These are phyloP conservation scores for Pythium coloratum DNA, from an alignment of 352 stramenopile species.

Conservation along the genomic window DNA sequence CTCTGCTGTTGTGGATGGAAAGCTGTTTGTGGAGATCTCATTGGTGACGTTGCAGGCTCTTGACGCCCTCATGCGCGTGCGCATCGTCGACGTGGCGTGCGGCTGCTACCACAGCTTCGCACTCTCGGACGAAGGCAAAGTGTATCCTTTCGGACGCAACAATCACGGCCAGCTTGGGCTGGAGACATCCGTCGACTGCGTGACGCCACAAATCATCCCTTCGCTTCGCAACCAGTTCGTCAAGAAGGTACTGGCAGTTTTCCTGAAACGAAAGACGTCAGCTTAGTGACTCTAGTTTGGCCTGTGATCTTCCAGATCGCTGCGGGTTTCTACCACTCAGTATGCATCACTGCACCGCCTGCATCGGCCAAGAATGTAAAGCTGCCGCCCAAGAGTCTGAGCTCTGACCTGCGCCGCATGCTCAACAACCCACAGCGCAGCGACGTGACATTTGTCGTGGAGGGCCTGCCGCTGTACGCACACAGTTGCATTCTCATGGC, in stretches of 20 bases:
- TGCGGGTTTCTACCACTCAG: conserved; percentile 92
- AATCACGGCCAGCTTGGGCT: conserved; percentile 93
- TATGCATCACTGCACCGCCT: conserved; percentile 47
- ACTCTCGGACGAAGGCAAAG: conserved; percentile 81
- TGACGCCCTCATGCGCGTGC: conserved; percentile 46
- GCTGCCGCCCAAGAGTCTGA: conserved; percentile 40
- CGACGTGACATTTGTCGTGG: conserved; percentile 84
- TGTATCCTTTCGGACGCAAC: conserved; percentile 93
- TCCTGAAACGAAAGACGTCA: too few species aligned
- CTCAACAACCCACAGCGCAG: conserved; percentile 83
- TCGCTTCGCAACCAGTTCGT: conserved; percentile 56
- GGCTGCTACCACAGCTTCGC: conserved; percentile 86
- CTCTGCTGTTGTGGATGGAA: background rate
- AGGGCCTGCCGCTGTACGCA: conserved; percentile 64
- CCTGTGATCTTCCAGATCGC: conserved; percentile 53
- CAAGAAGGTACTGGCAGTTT: conserved; percentile 43
- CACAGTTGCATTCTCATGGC: conserved; percentile 88
- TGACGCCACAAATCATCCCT: conserved; percentile 72
- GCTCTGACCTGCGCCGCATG: conserved; percentile 71
- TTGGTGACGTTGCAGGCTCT: conserved; percentile 36
- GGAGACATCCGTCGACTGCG: conserved; percentile 68
- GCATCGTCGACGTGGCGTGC: conserved; percentile 73
- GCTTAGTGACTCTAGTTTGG: background rate
- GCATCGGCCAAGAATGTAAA: background rate
- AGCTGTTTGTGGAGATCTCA: background rate